Percentiles rank a stretch among this genome's conserved stretches.
phyloP scores from a whole-genome alignment of 2,329 filamentous ascomycete genomes.

The Lachnellula occidentalis region DNA sequence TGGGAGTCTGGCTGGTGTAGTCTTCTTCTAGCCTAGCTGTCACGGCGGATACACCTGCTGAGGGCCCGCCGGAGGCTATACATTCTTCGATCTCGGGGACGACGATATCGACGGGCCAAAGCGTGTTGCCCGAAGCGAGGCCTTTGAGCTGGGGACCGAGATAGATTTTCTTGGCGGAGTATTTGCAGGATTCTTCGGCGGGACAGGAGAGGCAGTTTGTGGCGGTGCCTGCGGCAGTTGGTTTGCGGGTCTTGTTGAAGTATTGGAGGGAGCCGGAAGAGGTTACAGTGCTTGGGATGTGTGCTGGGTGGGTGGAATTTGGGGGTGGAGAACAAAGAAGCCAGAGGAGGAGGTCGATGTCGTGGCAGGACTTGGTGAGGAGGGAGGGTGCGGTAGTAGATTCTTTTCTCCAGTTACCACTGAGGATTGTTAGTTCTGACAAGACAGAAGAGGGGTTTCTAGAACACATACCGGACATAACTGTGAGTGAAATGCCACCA shows the following conservation, averaged over 20 bases:
- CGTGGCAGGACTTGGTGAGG: conserved; percentile 92
- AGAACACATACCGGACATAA: conserved; percentile 59
- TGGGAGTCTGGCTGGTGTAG: conserved; percentile 46
- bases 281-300: conserved; percentile 69
- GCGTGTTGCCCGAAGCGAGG: conserved; percentile 58
- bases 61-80: conserved; percentile 38
- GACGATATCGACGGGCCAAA: conserved; percentile 87
- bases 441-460: not conserved
- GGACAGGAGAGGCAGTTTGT: conserved; percentile 86
- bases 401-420: conserved; percentile 88
- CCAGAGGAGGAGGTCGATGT: conserved; percentile 92
- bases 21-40: conserved; percentile 40
- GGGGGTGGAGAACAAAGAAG: conserved; percentile 62
- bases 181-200: conserved; percentile 70
- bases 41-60: conserved; percentile 45
- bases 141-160: conserved; percentile 45
- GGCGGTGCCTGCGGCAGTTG: conserved; percentile 62
- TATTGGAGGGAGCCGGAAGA: conserved; percentile 73
- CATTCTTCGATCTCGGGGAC: conserved; percentile 86
- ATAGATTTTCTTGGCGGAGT: conserved; percentile 73
- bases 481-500: conserved; percentile 95
- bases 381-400: conserved; percentile 72
- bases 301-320: conserved; percentile 42
- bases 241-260: conserved; percentile 73
- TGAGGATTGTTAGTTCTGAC: conserved; percentile 21